A percentile compares a stretch with the other conserved stretches of the same genome.
phyloP scores from a whole-genome alignment of 768 basidiomycete species.

The Phaeotremella skinneri region DNA sequence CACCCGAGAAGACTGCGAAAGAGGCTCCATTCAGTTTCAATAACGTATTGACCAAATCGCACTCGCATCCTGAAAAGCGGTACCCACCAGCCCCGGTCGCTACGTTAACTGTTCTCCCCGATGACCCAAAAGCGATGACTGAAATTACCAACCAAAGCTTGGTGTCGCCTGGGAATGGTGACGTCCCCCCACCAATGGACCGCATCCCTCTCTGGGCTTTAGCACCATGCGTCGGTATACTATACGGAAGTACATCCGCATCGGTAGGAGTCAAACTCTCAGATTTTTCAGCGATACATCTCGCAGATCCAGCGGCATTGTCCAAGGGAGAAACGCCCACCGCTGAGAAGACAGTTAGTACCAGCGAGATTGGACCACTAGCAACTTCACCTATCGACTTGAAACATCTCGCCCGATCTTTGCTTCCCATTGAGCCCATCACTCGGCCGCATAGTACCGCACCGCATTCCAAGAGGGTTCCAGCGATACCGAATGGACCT shows the following conservation, averaged over 20 bases:
- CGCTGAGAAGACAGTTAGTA: background rate
- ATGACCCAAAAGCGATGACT: background rate
- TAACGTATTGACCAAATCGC: background rate
- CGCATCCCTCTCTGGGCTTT: slow-evolving; percentile 43
- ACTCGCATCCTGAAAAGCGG: slow-evolving; percentile 1
- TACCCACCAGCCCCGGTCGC: slow-evolving; percentile 38
- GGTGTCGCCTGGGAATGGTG: too few relatives aligned
- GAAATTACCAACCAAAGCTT: background rate
- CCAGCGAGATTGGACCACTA: background rate
- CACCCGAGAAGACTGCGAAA: background rate
- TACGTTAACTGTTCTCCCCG: slow-evolving; percentile 29
- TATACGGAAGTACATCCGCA: slow-evolving; percentile 37
- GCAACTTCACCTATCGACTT: slow-evolving; percentile 5
- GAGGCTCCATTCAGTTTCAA: background rate
- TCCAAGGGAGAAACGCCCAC: background rate
- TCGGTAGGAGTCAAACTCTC: slow-evolving; percentile 39
- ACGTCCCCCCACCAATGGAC: slow-evolving; percentile 5
- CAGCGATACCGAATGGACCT: background rate
- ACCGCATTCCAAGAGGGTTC: background rate
- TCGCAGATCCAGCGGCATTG: slow-evolving; percentile 7
- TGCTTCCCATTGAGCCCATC: slow-evolving; percentile 7
- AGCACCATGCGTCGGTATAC: slow-evolving; percentile 36
- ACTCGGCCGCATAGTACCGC: slow-evolving; percentile 15
- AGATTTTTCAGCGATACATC: slow-evolving; percentile 43
- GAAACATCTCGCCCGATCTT: background rate